phyloP scores from a whole-genome alignment of 2,329 filamentous ascomycete species.

The Fusarium clavum region DNA sequence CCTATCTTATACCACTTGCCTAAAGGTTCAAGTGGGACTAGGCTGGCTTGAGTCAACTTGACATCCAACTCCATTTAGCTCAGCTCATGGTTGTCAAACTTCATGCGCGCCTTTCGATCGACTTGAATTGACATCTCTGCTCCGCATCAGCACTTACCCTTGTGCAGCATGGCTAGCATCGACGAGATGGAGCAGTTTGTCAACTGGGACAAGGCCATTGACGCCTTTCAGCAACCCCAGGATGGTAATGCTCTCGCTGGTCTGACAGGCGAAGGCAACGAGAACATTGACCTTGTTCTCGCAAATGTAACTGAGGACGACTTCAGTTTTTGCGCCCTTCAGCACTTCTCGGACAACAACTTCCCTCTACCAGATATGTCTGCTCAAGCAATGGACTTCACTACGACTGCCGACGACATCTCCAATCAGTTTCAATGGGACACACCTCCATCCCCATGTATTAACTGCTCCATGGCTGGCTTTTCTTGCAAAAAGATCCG shows the following conservation, averaged over 20 bases:
- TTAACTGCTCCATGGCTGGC: conserved; percentile 62
- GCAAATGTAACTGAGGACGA: conserved; percentile 69
- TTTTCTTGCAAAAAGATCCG: conserved; percentile 71
- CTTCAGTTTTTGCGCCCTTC: conserved; percentile 68
- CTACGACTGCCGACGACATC: conserved; percentile 30
- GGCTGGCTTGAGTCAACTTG: conserved; percentile 1
- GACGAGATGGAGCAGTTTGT: conserved; percentile 73
- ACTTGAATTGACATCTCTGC: conserved; percentile 31
- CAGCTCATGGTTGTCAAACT: conserved; percentile 24
- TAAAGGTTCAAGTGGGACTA: conserved; percentile 25
- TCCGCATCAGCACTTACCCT: conserved; percentile 25
- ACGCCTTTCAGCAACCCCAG: conserved; percentile 51
- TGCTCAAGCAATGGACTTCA: conserved; percentile 48
- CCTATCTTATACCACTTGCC: conserved; percentile 17
- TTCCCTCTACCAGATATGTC: conserved; percentile 48
- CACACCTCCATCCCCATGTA: conserved; percentile 61
- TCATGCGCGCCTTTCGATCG: conserved; percentile 42
- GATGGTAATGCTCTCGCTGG: conserved; percentile 51
- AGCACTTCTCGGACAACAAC: conserved; percentile 64
- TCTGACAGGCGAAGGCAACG: conserved; percentile 48
- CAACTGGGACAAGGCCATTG: conserved; percentile 67
- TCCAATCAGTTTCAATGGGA: conserved; percentile 52
- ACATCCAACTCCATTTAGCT: conserved; percentile 15
- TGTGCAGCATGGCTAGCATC: conserved; percentile 52
- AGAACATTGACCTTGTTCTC: conserved; percentile 65